Base-by-base conservation (phyloP, 1,139 yeast genomes). In the Komagataea norvegica region DNA sequence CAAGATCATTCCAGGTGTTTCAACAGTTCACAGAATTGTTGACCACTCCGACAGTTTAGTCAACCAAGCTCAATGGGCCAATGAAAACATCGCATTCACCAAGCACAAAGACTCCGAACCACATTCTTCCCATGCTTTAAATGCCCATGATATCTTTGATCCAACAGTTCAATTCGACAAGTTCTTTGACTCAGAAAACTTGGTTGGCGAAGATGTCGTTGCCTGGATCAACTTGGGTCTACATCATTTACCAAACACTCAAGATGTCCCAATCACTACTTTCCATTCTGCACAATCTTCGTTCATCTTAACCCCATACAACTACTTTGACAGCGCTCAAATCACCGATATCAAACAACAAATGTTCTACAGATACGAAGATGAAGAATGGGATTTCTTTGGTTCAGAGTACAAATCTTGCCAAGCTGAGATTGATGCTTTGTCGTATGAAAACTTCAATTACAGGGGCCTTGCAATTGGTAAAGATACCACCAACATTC, bases 181-280 rank as follows among this genome's bases (percentile, higher is more conserved):
- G 3, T 52, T 45, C 44, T 38, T 53, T 20, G 51, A 53, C 31
- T 47, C 46, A 28, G 57, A 52, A 32, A 42, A 33, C 29, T 22
- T 52, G 20, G 49, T 34, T 21, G 55, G 54, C 23, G 55, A 48
- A 34, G 56, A 53, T 33, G 31, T 53, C 16, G 57, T 52, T 15
- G 47, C 46, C 14, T 52, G 57, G 57, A 42, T 52, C 31, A 53
- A 51, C 36, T 30, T 53, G 14, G 57, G 49, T 20, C 33, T 53
- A 13, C 57, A 53, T 31, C 57, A 53, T 37, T 43, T 53, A 31
- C 57, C 57, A 41, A 51, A 47, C 37, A 48, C 55, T 15, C 52
- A 52, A 25, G 57, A 53, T 42, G 47, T 53, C 18, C 57, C 56
- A 42, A 46, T 44, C 29, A 53, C 57, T 10, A 42, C 52, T 22